Evolutionary conservation across 345 rosid species (phyloP).

Genomic region (Cardamine chenopodiifolia): DNA sequence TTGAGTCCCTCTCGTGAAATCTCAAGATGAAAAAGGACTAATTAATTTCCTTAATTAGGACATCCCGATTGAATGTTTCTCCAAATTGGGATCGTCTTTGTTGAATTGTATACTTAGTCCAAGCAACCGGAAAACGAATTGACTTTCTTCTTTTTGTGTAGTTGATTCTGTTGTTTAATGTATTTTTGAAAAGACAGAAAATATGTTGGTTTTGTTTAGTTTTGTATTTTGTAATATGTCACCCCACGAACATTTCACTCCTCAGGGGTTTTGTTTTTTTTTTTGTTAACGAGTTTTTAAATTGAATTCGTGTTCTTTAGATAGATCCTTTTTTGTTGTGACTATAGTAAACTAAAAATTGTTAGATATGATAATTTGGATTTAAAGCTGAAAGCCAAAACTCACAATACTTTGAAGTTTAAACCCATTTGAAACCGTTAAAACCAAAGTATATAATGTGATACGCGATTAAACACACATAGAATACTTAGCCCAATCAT

Average conservation of each 20-base stretch:
- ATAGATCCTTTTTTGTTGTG: neutral
- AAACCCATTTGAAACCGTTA: neutral
- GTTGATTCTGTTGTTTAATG: conserved; percentile 34
- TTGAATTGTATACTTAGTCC: conserved; percentile 27
- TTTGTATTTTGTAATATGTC: conserved; percentile 27
- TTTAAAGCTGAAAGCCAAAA: neutral
- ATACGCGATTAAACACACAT: neutral
- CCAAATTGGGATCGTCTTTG: conserved; percentile 34
- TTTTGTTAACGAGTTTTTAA: neutral
- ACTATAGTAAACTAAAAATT: neutral
- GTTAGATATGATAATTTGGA: neutral
- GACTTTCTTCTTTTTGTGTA: conserved; percentile 32
- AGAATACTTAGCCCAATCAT: neutral
- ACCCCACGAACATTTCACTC: neutral
- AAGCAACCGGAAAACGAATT: neutral
- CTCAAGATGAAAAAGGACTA: conserved; percentile 49
- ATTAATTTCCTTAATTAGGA: conserved; percentile 28
- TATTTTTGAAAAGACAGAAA: neutral
- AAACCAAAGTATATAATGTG: neutral
- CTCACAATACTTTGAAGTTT: neutral
- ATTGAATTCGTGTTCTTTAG: neutral
- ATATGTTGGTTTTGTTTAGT: neutral
- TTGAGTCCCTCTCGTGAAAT: conserved; percentile 53
- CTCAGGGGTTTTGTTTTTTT: neutral
- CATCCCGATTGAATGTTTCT: conserved; percentile 22